These are phyloP conservation scores for Aureobasidium mangrovei DNA, from an alignment of 2,329 filamentous ascomycete genomes.

Conservation along the genomic window DNA sequence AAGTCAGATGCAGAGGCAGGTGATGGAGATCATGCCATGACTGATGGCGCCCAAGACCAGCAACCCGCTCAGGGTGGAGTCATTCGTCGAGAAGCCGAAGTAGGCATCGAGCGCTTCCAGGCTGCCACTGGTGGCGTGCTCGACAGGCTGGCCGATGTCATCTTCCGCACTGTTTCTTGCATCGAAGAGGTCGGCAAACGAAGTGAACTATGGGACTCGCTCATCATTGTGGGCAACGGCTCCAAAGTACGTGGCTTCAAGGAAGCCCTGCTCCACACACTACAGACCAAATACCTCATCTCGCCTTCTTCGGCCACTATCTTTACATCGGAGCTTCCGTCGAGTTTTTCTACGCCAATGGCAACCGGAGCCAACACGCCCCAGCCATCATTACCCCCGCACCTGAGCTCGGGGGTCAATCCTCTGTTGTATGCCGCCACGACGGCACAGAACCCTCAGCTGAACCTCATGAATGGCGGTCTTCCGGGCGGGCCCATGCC, in stretches of 20 bases:
- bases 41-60: slow-evolving; percentile 18
- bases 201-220: slow-evolving; percentile 79
- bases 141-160: slow-evolving; percentile 72
- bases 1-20: slow-evolving; percentile 24
- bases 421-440: slow-evolving; percentile 88
- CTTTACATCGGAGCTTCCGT: slow-evolving; percentile 93
- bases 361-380: slow-evolving; percentile 91
- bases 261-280: slow-evolving; percentile 73
- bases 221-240: slow-evolving; percentile 89
- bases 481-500: slow-evolving; percentile 21
- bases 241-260: slow-evolving; percentile 66
- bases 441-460: slow-evolving; percentile 52
- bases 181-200: slow-evolving; percentile 80
- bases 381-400: slow-evolving; percentile 43
- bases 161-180: slow-evolving; percentile 73
- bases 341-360: slow-evolving; percentile 80
- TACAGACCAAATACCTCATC: slow-evolving; percentile 76
- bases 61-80: slow-evolving; percentile 24
- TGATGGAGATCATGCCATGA: slow-evolving; percentile 20
- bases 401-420: slow-evolving; percentile 54
- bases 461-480: slow-evolving; percentile 31
- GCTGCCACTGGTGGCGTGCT: slow-evolving; percentile 59
- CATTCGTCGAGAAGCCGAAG: slow-evolving; percentile 57
- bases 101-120: slow-evolving; percentile 66
- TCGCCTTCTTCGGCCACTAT: slow-evolving; percentile 90